Conservation (phyloP, 23 red algal species). For the Cyanidiococcus yangmingshanensis region DNA sequence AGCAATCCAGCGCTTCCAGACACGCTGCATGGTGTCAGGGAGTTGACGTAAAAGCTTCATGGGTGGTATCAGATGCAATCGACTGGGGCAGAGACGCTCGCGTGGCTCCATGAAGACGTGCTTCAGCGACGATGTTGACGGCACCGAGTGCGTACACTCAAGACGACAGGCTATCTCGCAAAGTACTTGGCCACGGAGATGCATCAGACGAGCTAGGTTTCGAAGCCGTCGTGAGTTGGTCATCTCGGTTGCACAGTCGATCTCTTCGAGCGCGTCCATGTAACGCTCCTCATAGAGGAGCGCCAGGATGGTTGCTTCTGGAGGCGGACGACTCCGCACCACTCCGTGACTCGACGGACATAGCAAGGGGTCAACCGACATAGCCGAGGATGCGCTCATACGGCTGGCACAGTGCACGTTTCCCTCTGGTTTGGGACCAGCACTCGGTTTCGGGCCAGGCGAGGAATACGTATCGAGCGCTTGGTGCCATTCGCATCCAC, state of each 20-base stretch:
- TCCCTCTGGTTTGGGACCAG: not conserved
- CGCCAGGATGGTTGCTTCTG: constrained; percentile 4
- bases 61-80: not conserved
- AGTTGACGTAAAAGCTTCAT: not conserved
- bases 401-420: not conserved
- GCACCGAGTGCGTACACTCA: not conserved
- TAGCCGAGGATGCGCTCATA: not conserved
- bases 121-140: not conserved
- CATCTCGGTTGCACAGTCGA: constrained; percentile 1
- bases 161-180: not conserved
- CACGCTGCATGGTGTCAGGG: not conserved
- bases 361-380: not conserved
- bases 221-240: not conserved
- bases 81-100: not conserved
- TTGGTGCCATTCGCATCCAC: no score
- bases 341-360: not conserved
- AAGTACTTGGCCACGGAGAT: not conserved
- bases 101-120: not conserved
- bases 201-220: constrained; percentile 10
- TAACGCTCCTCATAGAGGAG: not conserved
- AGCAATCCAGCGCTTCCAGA: not conserved
- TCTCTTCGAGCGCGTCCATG: not conserved
- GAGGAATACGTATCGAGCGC: not conserved
- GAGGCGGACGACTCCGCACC: not conserved
- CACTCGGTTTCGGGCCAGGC: not conserved